Percentiles rank a stretch among this genome's conserved stretches.
Conservation (phyloP, 1,284 basidiomycete species). For the Tilletia walkeri region DNA sequence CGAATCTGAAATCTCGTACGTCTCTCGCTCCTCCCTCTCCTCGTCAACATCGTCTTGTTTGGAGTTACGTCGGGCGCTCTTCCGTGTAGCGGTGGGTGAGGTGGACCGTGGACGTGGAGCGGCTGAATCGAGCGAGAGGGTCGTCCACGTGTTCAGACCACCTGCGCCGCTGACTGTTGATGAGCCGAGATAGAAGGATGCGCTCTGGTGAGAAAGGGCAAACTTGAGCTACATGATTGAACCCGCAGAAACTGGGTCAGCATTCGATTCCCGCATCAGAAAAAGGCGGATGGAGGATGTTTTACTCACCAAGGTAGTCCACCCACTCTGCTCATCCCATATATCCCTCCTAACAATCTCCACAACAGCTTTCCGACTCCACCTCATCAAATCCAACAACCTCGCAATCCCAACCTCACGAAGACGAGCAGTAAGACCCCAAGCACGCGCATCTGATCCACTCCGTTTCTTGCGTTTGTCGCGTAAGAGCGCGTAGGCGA, state of each 20-base stretch:
- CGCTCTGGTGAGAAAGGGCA: slow-evolving; percentile 12
- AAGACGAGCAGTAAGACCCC: not conserved
- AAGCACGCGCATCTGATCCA: not conserved
- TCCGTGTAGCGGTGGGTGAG: not conserved
- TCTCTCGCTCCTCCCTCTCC: not conserved
- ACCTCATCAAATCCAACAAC: not conserved
- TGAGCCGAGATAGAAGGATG: not conserved
- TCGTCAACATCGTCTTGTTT: not conserved
- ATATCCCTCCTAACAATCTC: not conserved
- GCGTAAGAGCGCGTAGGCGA: not conserved
- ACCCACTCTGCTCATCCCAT: not conserved
- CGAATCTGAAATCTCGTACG: not conserved
- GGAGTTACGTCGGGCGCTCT: not conserved
- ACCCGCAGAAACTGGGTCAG: not conserved
- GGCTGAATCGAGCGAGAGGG: not conserved
- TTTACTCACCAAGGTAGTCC: not conserved
- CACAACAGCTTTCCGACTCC: not conserved
- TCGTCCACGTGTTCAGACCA: not conserved
- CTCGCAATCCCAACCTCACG: not conserved
- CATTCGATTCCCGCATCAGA: too few relatives aligned
- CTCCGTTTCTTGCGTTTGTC: not conserved
- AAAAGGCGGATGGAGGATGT: not conserved
- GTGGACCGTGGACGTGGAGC: not conserved
- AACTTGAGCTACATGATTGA: not conserved
- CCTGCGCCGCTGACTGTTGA: not conserved